These are phyloP conservation scores for Ascobolus immersus DNA, from an alignment of 495 filamentous ascomycete genomes.

Conservation along the genomic window DNA sequence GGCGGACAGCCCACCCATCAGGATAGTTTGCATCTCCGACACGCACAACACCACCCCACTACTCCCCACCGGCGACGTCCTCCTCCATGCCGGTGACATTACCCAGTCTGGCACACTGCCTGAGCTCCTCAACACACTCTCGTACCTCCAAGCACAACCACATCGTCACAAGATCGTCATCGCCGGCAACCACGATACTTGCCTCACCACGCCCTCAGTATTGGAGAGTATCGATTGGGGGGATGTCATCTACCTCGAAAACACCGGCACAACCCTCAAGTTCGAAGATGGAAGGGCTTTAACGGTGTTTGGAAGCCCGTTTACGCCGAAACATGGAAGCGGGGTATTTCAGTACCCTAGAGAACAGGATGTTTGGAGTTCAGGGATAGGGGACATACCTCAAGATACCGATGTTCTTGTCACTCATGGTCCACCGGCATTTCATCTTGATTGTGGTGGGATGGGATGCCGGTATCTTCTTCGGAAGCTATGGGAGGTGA, in stretches of 20 bases:
- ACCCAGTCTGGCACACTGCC: conserved; percentile 42
- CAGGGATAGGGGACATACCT: conserved; percentile 35
- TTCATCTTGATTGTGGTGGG: conserved; percentile 59
- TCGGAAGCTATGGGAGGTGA: conserved; percentile 50
- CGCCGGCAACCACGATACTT: conserved; percentile 67
- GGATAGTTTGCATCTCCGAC: conserved; percentile 75
- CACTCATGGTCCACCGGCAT: conserved; percentile 52
- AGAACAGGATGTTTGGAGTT: conserved; percentile 5
- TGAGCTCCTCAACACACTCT: conserved; percentile 49
- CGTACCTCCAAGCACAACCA: conserved; percentile 50
- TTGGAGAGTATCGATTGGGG: too few species aligned
- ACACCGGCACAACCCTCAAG: conserved; percentile 12
- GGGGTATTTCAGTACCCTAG: conserved; percentile 11
- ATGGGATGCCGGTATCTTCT: conserved; percentile 55
- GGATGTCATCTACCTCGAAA: conserved; percentile 25
- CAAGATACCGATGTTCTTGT: conserved; percentile 54
- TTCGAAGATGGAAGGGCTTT: conserved; percentile 11
- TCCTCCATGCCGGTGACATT: conserved; percentile 78
- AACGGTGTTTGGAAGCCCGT: conserved; percentile 12
- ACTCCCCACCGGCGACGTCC: conserved; percentile 53
- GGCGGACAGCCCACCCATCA: too few species aligned
- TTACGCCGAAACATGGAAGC: conserved; percentile 6
- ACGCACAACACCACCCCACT: conserved; percentile 46
- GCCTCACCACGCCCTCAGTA: too few species aligned
- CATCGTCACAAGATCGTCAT: conserved; percentile 62